These are phyloP conservation scores for Aspergillus homomorphus DNA, from an alignment of 495 filamentous ascomycete genomes.

Conservation along the genomic window DNA sequence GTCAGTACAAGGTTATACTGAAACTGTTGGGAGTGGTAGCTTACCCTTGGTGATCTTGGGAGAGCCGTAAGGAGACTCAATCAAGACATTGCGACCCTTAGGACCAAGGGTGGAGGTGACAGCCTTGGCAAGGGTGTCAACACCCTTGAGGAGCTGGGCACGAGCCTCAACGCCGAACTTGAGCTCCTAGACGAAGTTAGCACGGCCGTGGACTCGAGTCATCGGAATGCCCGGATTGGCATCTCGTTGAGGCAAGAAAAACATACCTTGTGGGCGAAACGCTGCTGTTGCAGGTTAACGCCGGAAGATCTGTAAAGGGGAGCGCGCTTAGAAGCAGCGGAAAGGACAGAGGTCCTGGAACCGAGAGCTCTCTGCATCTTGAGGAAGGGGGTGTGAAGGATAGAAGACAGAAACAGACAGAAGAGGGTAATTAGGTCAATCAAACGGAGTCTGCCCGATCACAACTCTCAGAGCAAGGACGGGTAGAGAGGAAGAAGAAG, in stretches of 20 bases:
- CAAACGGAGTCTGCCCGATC: constrained; percentile 25
- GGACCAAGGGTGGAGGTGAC: constrained; percentile 95
- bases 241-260: constrained; percentile 4
- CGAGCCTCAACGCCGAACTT: constrained; percentile 97
- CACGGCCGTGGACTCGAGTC: constrained; percentile 12
- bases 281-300: constrained; percentile 73
- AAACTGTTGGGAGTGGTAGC: constrained; percentile 18
- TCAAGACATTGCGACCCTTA: constrained; percentile 96
- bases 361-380: constrained; percentile 75
- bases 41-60: constrained; percentile 99
- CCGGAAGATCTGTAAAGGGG: constrained; percentile 48
- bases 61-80: constrained; percentile 95
- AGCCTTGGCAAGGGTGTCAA: constrained; percentile 94
- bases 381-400: constrained; percentile 28
- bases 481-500: constrained; percentile 19
- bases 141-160: constrained; percentile 83
- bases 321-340: constrained; percentile 58
- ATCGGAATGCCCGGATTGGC: constrained; percentile 13
- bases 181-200: constrained; percentile 66
- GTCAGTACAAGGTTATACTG: constrained; percentile 27
- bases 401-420: constrained; percentile 21
- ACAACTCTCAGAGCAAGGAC: constrained; percentile 34
- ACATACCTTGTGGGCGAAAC: constrained; percentile 91
- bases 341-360: constrained; percentile 66
- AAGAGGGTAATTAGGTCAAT: constrained; percentile 14